Percentiles rank a stretch among this genome's conserved stretches.
These are phyloP conservation scores for Penicillium sp. DNA, from an alignment of 2,329 filamentous ascomycete species.

Conservation along the genomic window DNA sequence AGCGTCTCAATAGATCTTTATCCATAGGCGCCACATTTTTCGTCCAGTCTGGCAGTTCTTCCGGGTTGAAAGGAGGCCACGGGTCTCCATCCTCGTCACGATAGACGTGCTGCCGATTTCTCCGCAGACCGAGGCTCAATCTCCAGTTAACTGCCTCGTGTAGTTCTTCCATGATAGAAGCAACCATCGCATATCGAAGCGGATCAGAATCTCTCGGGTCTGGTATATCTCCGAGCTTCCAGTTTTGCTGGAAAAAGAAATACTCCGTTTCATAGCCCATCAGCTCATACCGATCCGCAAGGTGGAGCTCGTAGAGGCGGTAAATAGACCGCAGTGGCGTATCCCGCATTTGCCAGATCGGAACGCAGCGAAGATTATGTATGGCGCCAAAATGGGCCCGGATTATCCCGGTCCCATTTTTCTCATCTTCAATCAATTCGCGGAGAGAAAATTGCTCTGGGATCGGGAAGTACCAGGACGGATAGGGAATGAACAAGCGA, in stretches of 20 bases:
- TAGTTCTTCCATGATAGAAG: conserved; percentile 26
- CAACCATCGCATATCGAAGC: conserved; percentile 29
- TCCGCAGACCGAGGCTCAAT: conserved; percentile 25
- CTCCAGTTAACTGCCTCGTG: conserved; percentile 27
- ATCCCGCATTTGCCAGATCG: conserved; percentile 29
- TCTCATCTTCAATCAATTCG: conserved; percentile 14
- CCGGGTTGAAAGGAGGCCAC: conserved; percentile 23
- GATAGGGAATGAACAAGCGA: conserved; percentile 24
- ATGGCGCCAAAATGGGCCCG: conserved; percentile 11
- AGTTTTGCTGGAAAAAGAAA: conserved; percentile 21
- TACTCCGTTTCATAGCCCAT: conserved; percentile 27
- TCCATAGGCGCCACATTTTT: conserved; percentile 17
- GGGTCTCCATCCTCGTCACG: conserved; percentile 23
- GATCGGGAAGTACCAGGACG: conserved; percentile 25
- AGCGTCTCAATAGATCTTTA: conserved; percentile 2
- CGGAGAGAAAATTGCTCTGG: conserved; percentile 19
- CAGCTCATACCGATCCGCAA: conserved; percentile 19
- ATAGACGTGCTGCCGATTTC: conserved; percentile 25
- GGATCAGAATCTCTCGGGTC: conserved; percentile 29
- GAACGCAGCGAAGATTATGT: conserved; percentile 26
- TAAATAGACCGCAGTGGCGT: conserved; percentile 31
- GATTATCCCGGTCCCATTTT: conserved; percentile 1
- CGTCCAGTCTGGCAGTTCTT: conserved; percentile 21
- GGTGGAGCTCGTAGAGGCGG: conserved; percentile 28
- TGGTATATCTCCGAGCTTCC: conserved; percentile 22